A percentile compares a stretch with the other conserved stretches of the same genome.
Evolutionary conservation across 768 basidiomycete genomes (phyloP).

Genomic region (Cyclocybe aegerita): DNA sequence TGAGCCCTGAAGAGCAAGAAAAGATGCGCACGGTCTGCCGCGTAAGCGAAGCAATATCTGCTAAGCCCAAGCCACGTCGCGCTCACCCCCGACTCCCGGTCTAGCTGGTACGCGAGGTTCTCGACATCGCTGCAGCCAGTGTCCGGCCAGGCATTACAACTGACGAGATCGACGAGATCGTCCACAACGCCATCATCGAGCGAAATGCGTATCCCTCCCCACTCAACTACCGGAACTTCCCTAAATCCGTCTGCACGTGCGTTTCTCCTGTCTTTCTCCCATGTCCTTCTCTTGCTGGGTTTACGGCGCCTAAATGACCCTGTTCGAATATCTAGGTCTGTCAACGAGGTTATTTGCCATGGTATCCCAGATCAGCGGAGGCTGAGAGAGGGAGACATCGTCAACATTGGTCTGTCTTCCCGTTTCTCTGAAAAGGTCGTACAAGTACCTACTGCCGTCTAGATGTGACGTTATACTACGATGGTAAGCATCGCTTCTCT

Average conservation of each 20-base stretch:
- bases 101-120: conserved; percentile 88
- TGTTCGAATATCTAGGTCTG: conserved; percentile 48
- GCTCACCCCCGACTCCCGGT: neutral
- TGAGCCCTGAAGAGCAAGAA: conserved; percentile 75
- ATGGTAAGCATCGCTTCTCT: conserved; percentile 44
- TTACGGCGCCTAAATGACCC: neutral
- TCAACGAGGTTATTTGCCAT: conserved; percentile 97
- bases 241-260: conserved; percentile 96
- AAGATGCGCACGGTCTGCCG: conserved; percentile 87
- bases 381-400: conserved; percentile 89
- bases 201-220: conserved; percentile 93
- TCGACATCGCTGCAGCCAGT: conserved; percentile 86
- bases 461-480: conserved; percentile 82
- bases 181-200: conserved; percentile 89
- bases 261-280: conserved; percentile 27
- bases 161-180: conserved; percentile 91
- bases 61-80: neutral
- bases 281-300: no score
- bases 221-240: conserved; percentile 86
- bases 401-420: conserved; percentile 76
- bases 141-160: conserved; percentile 93
- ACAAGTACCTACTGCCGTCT: conserved; percentile 8
- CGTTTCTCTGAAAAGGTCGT: conserved; percentile 2
- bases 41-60: conserved; percentile 43
- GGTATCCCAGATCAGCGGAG: conserved; percentile 90